Base-by-base conservation (phyloP, 208 protist genomes). In the Crithidia bombi region DNA sequence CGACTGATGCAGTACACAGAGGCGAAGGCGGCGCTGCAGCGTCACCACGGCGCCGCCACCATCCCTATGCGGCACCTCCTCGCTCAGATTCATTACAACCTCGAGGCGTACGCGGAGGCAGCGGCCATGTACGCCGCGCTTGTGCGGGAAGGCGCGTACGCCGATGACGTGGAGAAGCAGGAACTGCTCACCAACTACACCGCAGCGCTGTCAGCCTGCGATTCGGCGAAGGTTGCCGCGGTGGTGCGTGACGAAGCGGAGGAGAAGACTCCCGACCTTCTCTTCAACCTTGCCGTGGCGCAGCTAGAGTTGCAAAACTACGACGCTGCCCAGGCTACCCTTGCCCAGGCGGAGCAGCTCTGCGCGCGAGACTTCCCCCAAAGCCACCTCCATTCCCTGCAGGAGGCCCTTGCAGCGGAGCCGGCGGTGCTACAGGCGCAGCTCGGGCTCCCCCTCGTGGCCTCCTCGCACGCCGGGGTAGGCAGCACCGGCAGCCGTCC, bases 171-270 rank as follows among this genome's bases (percentile, higher is more conserved):
- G 41, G 88, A 96, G 67, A 82, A 85, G 57, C 75, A 78, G 26
- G 91, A 96, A 49, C 55, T 96, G 21, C 33, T 81, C 11, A 91
- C 78, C 14, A 96, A 96, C 75, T 93, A 88, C 69, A 82, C 83
- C 0, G 91, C 91, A 1, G 79, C 82, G 14, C 81, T 91, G 33
- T 76, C 77, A 11, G 56, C 75, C 5, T 41, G 50, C 9, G 73
- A 84, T 49, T 81, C 88, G 15, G 58, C 82, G 36, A 39, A 75
- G 19, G 78, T 85, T 21, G 80, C 90, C 32, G 59, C 44, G 19
- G 71, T 75, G n/a, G 69, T 73, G 47, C 69, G 62, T 5, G 80
- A 80, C 41, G 63, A 78, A 7, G 85, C 82, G 15, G 86, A 90
- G 11, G 85, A 88, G 47, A 86, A 92, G 70, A 88, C 65, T 5